Percentiles rank a stretch among this genome's conserved stretches.
phyloP scores from a whole-genome alignment of 1,284 basidiomycete genomes.

The Trichosporon sp. region DNA sequence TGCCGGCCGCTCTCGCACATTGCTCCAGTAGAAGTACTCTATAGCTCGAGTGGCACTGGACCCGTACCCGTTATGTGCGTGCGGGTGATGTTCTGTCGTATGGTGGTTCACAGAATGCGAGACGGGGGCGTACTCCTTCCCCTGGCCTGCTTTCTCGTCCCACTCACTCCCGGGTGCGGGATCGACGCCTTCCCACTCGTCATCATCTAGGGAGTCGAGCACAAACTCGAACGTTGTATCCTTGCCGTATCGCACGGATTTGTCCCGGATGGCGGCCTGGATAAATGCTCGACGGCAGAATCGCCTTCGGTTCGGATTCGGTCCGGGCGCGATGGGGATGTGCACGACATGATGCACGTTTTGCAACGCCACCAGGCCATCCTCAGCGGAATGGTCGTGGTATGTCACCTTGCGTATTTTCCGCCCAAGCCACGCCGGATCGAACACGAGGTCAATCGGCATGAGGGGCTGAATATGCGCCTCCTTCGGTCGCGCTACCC shows the following conservation, averaged over 20 bases:
- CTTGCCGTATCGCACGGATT: not conserved
- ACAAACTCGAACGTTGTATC: slow-evolving; percentile 10
- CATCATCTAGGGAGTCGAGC: slow-evolving; percentile 7
- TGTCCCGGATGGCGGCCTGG: slow-evolving; percentile 5
- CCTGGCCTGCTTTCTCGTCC: not conserved
- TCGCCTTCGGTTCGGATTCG: slow-evolving; percentile 7
- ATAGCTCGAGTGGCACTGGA: not conserved
- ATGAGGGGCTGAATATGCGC: slow-evolving; percentile 3
- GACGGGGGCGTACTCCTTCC: not conserved
- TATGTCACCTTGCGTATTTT: not conserved
- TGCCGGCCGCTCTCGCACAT: not conserved
- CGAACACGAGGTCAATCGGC: slow-evolving; percentile 14
- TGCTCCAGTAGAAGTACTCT: slow-evolving; percentile 2
- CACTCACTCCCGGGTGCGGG: slow-evolving; percentile 6
- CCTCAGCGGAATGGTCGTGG: slow-evolving; percentile 9
- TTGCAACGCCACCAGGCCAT: not conserved
- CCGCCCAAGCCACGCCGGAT: not conserved
- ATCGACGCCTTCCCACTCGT: not conserved
- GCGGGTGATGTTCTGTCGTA: not conserved
- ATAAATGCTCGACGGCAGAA: slow-evolving; percentile 9
- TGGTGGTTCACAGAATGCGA: not conserved
- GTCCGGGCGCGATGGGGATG: slow-evolving; percentile 2
- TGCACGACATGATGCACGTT: slow-evolving; percentile 14
- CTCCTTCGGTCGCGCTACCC: slow-evolving; percentile 5
- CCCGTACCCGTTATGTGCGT: not conserved